Base-by-base conservation (phyloP, 2,329 filamentous ascomycete genomes). In the Penicillium sp. region DNA sequence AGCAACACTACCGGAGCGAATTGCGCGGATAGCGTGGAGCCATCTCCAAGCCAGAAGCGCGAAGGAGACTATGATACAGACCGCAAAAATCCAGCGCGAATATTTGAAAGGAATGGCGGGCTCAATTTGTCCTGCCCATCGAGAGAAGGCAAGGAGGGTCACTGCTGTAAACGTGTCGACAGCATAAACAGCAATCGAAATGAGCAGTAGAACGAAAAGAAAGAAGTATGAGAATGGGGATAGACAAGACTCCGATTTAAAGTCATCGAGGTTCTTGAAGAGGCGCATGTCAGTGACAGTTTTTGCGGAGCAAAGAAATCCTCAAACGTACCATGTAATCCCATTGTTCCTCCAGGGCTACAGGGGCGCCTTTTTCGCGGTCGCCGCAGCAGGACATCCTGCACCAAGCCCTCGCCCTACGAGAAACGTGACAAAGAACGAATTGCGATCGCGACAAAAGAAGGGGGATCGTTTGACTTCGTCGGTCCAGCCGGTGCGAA, bases 131-230 rank as follows among this genome's bases (percentile, higher is more conserved):
- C 91, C 92, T 1, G 92, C 91, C 93, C 93, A 98, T 63, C 88
- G 88, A 79, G 96, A 88, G 80, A 97, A 97, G 60, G 86, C 91
- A 55, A 99, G 85, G 46, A 99, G 84, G 66, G 97, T 96, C 79
- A 97, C 86, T 65, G 93, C 93, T 5, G 93, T 97, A 75, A 97
- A 98, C 64, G 89, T 93, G 79, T 98, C 94, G 74, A 96, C 91
- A 30, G 84, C 88, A 77, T 97, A 97, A 67, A 97, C 93, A 49
- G 91, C 90, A 54, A 94, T 76, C 3, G 92, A 95, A 61, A 96
- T 82, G 56, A 93, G 60, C 49, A 94, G 84, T 69, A 92, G 90
- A 62, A 95, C 83, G 86, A 90, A 95, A 56, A 98, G 85, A 79
- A 93, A 95, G 71, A 83, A 86, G 76, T 97, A 98, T 63, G 93